Conservation (phyloP, 2,329 filamentous ascomycete genomes). For the Parastagonospora nodorum region DNA sequence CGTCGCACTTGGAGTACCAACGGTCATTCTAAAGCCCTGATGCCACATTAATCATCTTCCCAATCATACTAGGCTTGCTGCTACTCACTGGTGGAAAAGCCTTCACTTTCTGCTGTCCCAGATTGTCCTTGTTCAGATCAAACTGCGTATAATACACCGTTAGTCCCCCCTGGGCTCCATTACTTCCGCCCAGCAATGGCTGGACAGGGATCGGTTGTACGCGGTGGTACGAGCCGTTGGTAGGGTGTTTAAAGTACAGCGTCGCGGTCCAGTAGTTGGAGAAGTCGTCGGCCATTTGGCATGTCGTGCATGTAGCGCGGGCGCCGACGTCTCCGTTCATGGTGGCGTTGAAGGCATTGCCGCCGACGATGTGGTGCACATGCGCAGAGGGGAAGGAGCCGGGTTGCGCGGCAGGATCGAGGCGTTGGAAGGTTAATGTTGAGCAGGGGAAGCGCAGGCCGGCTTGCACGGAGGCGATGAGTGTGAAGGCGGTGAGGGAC, state of each 20-base stretch:
- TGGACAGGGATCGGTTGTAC: conserved; percentile 28
- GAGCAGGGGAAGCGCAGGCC: conserved; percentile 36
- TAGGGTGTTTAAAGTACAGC: conserved; percentile 32
- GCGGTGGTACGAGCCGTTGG: conserved; percentile 33
- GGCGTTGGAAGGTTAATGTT: conserved; percentile 31
- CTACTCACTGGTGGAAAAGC: conserved; percentile 25
- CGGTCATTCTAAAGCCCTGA: conserved; percentile 36
- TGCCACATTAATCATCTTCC: background rate
- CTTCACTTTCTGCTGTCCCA: conserved; percentile 25
- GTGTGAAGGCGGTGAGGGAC: conserved; percentile 21
- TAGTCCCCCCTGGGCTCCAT: conserved; percentile 28
- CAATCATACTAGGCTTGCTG: background rate
- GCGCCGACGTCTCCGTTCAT: conserved; percentile 30
- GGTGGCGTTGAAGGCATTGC: conserved; percentile 32
- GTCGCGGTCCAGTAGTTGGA: conserved; percentile 32
- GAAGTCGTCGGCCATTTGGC: conserved; percentile 30
- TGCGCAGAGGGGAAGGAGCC: conserved; percentile 26
- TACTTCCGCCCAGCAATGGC: conserved; percentile 27
- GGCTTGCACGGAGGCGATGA: conserved; percentile 24
- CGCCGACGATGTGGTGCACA: conserved; percentile 35
- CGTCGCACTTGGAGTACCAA: conserved; percentile 37
- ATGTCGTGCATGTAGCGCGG: conserved; percentile 32
- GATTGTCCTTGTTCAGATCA: conserved; percentile 39
- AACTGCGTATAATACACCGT: conserved; percentile 39
- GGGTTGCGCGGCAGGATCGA: conserved; percentile 31